phyloP scores from a whole-genome alignment of 805 yeast species.

The Wickerhamiella shivajii region DNA sequence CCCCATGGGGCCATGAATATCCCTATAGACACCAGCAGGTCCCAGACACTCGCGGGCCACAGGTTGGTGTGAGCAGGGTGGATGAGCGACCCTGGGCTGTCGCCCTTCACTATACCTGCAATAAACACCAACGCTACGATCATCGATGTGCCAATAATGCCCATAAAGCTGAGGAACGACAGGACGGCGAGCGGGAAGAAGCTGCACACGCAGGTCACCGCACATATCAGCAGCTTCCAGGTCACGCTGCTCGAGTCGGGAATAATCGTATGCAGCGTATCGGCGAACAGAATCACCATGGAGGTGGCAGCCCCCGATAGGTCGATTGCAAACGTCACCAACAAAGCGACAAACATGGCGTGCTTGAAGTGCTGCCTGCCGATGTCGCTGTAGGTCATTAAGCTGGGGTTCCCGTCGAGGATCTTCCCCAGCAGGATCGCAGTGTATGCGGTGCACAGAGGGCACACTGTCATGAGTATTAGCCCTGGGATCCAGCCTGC shows the following conservation, averaged over 20 bases:
- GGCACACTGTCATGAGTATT: slow-evolving; percentile 43
- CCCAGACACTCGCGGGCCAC: slow-evolving; percentile 46
- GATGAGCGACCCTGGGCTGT: slow-evolving; percentile 62
- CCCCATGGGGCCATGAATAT: slow-evolving; percentile 51
- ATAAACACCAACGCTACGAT: slow-evolving; percentile 43
- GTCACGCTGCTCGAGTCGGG: slow-evolving; percentile 37
- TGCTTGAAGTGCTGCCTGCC: slow-evolving; percentile 77
- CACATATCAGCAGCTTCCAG: slow-evolving; percentile 53
- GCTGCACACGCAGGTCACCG: slow-evolving; percentile 23
- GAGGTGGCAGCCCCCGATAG: slow-evolving; percentile 72
- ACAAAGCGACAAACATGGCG: slow-evolving; percentile 57
- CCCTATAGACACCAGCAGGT: slow-evolving; percentile 30
- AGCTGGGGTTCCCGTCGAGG: slow-evolving; percentile 63
- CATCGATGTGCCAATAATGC: slow-evolving; percentile 55
- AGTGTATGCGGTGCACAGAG: slow-evolving; percentile 56
- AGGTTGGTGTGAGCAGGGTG: slow-evolving; percentile 49
- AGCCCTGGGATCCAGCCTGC: slow-evolving; percentile 53
- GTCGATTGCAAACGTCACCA: slow-evolving; percentile 61
- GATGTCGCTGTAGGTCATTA: slow-evolving; percentile 78
- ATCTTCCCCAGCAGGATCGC: slow-evolving; percentile 62
- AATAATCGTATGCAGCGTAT: slow-evolving; percentile 58
- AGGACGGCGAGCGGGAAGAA: slow-evolving; percentile 62
- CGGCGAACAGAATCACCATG: slow-evolving; percentile 68
- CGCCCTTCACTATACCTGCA: slow-evolving; percentile 47
- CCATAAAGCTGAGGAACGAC: slow-evolving; percentile 53